A percentile compares a stretch with the other conserved stretches of the same genome.
Conservation (phyloP, 2,329 filamentous ascomycete species). For the Ophiobolus disseminans region DNA sequence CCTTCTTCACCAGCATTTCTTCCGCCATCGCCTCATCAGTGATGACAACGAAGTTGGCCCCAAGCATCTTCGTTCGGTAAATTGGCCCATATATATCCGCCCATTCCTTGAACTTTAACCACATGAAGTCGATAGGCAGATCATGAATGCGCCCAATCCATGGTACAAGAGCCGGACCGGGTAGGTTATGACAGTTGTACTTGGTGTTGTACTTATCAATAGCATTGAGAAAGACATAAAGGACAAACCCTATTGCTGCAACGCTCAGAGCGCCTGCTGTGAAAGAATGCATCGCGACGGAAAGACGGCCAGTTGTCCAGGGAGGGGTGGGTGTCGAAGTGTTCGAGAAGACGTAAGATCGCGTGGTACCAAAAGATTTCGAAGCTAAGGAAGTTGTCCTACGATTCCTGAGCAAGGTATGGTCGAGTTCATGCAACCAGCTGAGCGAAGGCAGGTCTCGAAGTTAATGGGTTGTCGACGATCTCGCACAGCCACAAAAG, state of each 20-base stretch:
- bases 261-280: conserved; percentile 48
- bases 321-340: background rate
- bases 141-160: conserved; percentile 48
- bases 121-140: conserved; percentile 51
- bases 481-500: background rate
- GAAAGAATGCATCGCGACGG: conserved; percentile 49
- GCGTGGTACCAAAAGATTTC: background rate
- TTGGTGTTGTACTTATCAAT: conserved; percentile 46
- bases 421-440: conserved; percentile 1
- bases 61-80: conserved; percentile 47
- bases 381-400: background rate
- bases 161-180: conserved; percentile 51
- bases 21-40: conserved; percentile 61
- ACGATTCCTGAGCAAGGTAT: background rate
- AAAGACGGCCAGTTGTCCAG: background rate
- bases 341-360: background rate
- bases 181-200: conserved; percentile 45
- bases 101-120: conserved; percentile 60
- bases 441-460: background rate
- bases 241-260: conserved; percentile 48
- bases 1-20: conserved; percentile 61
- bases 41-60: conserved; percentile 57
- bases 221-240: conserved; percentile 45
- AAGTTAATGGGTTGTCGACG: background rate
- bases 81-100: conserved; percentile 44